These are phyloP conservation scores for Apiotrichum montevideense DNA, from an alignment of 1,284 basidiomycete genomes.

Conservation along the genomic window DNA sequence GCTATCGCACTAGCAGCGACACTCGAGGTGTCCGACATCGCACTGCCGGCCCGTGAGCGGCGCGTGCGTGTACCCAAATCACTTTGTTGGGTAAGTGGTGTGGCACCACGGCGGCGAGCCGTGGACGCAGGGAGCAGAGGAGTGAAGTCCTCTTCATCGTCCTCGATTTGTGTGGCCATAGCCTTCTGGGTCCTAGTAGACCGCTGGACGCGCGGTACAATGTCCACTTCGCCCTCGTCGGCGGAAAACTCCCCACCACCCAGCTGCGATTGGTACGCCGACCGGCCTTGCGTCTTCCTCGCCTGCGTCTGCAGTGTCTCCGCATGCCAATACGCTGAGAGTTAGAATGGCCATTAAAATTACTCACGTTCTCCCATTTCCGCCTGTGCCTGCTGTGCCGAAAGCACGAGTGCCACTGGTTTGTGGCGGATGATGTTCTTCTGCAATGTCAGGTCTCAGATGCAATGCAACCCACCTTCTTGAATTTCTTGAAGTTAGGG, in stretches of 20 bases:
- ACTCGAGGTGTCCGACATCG: slow-evolving; percentile 24
- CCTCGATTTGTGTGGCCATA: slow-evolving; percentile 11
- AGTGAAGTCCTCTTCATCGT: slow-evolving; percentile 25
- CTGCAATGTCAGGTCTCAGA: slow-evolving; percentile 1
- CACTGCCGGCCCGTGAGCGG: slow-evolving; percentile 22
- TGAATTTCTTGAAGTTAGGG: slow-evolving; percentile 82
- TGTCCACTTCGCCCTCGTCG: slow-evolving; percentile 31
- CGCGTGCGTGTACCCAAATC: background rate
- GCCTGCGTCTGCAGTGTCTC: slow-evolving; percentile 15
- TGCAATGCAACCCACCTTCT: slow-evolving; percentile 44
- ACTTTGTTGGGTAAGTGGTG: slow-evolving; percentile 5
- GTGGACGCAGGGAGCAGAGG: background rate
- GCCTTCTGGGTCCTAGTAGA: too few species aligned
- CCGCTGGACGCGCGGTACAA: slow-evolving; percentile 30
- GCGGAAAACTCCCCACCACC: background rate
- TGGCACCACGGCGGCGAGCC: slow-evolving; percentile 8
- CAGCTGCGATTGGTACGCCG: slow-evolving; percentile 5
- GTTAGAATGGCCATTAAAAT: background rate
- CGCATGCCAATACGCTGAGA: slow-evolving; percentile 37
- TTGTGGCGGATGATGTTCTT: slow-evolving; percentile 33
- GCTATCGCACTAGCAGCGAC: slow-evolving; percentile 3
- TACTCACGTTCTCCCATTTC: slow-evolving; percentile 43
- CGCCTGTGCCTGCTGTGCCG: slow-evolving; percentile 25
- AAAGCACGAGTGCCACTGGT: slow-evolving; percentile 34
- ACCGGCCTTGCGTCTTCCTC: slow-evolving; percentile 4